Percentiles rank a stretch among this genome's conserved stretches.
Conservation (phyloP, 2,329 filamentous ascomycete genomes). For the Orbilia ellipsospora region DNA sequence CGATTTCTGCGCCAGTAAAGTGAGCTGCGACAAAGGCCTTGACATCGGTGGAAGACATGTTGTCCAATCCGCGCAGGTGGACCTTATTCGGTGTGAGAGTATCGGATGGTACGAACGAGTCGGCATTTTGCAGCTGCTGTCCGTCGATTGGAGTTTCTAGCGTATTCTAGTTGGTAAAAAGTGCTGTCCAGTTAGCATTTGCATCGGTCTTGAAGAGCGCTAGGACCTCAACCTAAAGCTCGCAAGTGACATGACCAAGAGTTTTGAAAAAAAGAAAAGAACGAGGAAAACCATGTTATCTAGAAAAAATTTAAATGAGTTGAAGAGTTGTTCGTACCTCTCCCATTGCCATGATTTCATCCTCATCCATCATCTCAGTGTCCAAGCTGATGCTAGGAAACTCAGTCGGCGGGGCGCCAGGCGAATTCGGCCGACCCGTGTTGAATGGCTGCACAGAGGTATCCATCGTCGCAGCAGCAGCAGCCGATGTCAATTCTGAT, state of each 20-base stretch:
- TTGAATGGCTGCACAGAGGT: conserved; percentile 45
- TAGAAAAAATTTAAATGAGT: too few relatives aligned
- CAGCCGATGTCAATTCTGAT: neutral
- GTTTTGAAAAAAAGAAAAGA: too few relatives aligned
- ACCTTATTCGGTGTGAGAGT: conserved; percentile 71
- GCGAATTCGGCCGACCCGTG: conserved; percentile 38
- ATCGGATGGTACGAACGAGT: conserved; percentile 8
- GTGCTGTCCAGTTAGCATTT: neutral
- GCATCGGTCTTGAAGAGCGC: too few relatives aligned
- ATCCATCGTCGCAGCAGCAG: conserved; percentile 19
- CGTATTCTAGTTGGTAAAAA: neutral
- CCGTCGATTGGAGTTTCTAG: conserved; percentile 31
- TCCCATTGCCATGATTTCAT: conserved; percentile 54
- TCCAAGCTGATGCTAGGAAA: conserved; percentile 52
- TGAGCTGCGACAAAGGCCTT: conserved; percentile 78
- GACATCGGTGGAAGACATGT: conserved; percentile 82
- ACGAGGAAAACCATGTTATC: too few relatives aligned
- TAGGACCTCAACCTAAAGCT: too few relatives aligned
- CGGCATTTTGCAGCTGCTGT: neutral
- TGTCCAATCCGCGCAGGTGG: conserved; percentile 85
- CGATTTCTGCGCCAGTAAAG: conserved; percentile 69
- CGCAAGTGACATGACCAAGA: too few relatives aligned
- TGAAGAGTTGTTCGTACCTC: conserved; percentile 23
- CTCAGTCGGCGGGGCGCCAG: conserved; percentile 47
- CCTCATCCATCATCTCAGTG: conserved; percentile 54